Base-by-base conservation (phyloP, 768 basidiomycete genomes). In the Kwoniella dejecticola region DNA sequence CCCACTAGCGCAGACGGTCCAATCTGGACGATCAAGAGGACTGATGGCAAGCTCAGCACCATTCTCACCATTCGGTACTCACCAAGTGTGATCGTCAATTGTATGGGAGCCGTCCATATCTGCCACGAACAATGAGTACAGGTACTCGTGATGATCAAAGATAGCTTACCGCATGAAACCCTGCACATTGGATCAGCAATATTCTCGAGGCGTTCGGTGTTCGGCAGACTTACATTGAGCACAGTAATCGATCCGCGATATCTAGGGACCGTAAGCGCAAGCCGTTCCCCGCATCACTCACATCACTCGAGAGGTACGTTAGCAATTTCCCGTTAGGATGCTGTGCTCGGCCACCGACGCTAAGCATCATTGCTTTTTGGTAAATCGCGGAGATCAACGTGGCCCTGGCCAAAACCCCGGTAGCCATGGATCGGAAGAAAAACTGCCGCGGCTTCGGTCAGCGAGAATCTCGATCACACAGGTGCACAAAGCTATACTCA, bases 1-100 rank as follows among this genome's bases (percentile, higher is more conserved):
- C 88, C 88, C 4, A 87, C 86, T 5, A 89, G 79, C 0, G 88
- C 87, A 1, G 87, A 86, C 0, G 86, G 85, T 0, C 87, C 87
- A 40, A 89, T 82, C 85, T 69, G 68, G 12, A 63, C 29, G 24
- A 63, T 46, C 23, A 65, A 40, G 1, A 62, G 31, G 19, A 55
- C 65, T 56, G 55, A n/a, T 19, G 21, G 36, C n/a, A 6, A 24
- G 21, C 50, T 19, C 41, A n/a, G 4, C 4, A 15, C 33, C 8
- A 29, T 57, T 33, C 54, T 23, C 26, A 21, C 46, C 30, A 58
- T 31, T 13, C 12, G 55, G 24, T n/a, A 73, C 79, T 30, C 58
- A 86, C 86, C 79, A 31, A 88, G 74, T 62, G 85, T 86, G 48
- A 87, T 79, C 0, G 79, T 79, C 19, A 79, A 52, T 78, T 88